Base-by-base conservation (phyloP, 2,329 filamentous ascomycete genomes). In the Elsinoe perseae region DNA sequence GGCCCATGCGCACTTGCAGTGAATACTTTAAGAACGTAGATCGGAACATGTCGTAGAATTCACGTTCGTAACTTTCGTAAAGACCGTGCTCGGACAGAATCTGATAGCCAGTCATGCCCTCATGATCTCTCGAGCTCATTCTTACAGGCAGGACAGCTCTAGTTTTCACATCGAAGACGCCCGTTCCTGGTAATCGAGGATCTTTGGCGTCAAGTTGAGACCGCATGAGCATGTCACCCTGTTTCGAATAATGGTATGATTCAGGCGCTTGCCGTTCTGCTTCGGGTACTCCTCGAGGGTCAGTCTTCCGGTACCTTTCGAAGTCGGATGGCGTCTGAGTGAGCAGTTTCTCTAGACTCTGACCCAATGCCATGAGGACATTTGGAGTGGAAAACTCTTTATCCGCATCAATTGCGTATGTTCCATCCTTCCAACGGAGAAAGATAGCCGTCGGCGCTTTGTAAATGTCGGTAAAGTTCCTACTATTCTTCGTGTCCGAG, bases 81-180 rank as follows among this genome's bases (percentile, higher is more conserved):
- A 84, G 77, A 14, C 95, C 95, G 54, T 83, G 82, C 0, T 82
- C 82, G 36, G 77, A 72, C 58, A 83, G 84, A 63, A 98, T 90
- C 70, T 98, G 88, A 69, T 98, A 98, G 2, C 89, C 91, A 10
- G 84, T 74, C 25, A 89, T 90, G 50, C 84, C 77, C 61, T 92
- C 78, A 65, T 85, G 88, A 16, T 85, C 80, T 3, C 69, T 64
- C 0, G 87, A 78, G 63, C 95, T 85, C 89, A 96, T 96, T 25
- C 93, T 89, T 60, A 98, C 88, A 0, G 89, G 85, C 4, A 96
- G 77, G 0, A 97, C 92, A 1, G 93, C 91, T 64, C 95, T 81
- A 0, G 93, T 98, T 74, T 98, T 98, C 58, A 98, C 74, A 70
- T 98, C 93, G 66, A 96, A 98, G 76, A 95, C 91, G 38, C 93